Base-by-base conservation (phyloP, 1,139 yeast species). In the Martiniozyma asiatica region DNA sequence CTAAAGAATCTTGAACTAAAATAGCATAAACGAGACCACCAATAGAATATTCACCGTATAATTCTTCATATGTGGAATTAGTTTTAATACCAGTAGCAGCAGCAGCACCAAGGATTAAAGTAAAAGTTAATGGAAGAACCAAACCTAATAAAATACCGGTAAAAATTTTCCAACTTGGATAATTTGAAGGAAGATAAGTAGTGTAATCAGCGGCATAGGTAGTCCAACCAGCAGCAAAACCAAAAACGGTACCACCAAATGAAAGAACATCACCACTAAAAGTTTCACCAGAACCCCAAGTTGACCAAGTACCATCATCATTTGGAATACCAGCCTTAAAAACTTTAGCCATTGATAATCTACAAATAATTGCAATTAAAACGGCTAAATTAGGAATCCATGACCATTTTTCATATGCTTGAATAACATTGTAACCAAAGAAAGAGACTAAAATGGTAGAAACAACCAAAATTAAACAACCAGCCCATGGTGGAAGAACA, bases 201-300 rank as follows among this genome's bases (percentile, higher is more conserved):
- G 94, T 82, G 58, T 85, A 87, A 59, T 85, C 96, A 25, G 94
- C 73, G 27, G 95, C 92, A 48, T 78, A 82, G 15, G 95, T 78
- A 35, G 93, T 73, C 96, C 96, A 85, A 40, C 96, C 96, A 34
- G 94, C 72, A 30, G 95, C 94, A 48, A 79, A 87, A 40, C 96
- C 96, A 47, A 68, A 87, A 40, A 81, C 58, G 29, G 94, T 61
- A 51, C 85, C 77, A 51, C 96, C 96, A 46, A 80, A 84, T 23
- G 92, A 74, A 35, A 87, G 63, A 20, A 84, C 89, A 45, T 57
- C 50, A 43, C 87, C 95, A 26, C 93, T 93, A 32, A 75, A 67
- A 25, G 68, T 63, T 20, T 52, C 43, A 41, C 85, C 84, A 31
- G 68, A 63, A 20, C 51, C 56, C 61, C 65, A 58, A 23, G 43